phyloP scores from a whole-genome alignment of 306 rosid species.

The Quercus berberidifolia region DNA sequence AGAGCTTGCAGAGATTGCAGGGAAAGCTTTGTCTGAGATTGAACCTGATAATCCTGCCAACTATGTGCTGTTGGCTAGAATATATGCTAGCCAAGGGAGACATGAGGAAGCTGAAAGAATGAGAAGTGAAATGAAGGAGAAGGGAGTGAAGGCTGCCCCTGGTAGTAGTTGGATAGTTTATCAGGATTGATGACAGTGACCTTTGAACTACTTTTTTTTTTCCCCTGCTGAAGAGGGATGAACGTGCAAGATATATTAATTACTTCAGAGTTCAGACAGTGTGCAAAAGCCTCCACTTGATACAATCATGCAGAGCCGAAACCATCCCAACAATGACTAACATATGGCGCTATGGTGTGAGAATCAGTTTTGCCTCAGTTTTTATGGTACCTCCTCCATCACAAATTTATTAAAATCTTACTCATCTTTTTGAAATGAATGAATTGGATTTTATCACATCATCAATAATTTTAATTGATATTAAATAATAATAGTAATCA shows the following conservation, averaged over 20 bases:
- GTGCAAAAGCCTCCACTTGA: background rate
- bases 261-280: background rate
- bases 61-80: constrained; percentile 57
- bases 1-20: constrained; percentile 68
- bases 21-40: constrained; percentile 52
- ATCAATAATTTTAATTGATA: no score
- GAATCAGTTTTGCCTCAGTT: no score
- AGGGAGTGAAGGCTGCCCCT: constrained; percentile 46
- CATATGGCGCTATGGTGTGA: no score
- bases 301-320: background rate
- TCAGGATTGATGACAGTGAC: constrained; percentile 32
- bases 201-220: background rate
- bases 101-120: constrained; percentile 59
- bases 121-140: constrained; percentile 51
- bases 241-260: background rate
- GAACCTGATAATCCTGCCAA: constrained; percentile 80
- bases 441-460: no score
- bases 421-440: no score
- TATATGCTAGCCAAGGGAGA: constrained; percentile 68
- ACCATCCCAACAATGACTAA: background rate
- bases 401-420: no score
- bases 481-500: no score
- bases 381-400: no score
- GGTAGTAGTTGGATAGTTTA: constrained; percentile 78
- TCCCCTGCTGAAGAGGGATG: background rate